These are phyloP conservation scores for Linum tenue DNA, from an alignment of 345 rosid species.

Conservation along the genomic window DNA sequence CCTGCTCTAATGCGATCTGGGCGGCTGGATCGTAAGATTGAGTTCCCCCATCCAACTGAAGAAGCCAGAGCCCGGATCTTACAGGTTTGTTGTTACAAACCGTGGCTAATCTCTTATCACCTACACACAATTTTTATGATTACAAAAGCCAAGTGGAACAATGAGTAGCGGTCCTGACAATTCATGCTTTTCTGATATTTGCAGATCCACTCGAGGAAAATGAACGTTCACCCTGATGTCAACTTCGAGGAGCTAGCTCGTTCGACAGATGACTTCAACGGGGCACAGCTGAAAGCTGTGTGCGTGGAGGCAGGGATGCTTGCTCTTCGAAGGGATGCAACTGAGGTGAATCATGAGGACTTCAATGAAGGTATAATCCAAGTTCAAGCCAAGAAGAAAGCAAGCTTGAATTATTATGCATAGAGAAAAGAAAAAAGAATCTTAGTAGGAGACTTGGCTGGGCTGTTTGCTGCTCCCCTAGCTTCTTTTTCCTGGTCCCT, in stretches of 20 bases:
- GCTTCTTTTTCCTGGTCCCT: too few relatives aligned
- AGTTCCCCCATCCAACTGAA: constrained; percentile 43
- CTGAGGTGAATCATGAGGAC: constrained; percentile 98
- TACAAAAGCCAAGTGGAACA: neutral
- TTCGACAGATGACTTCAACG: constrained; percentile 73
- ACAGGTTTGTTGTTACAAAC: constrained; percentile 36
- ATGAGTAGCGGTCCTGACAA: neutral
- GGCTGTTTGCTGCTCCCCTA: too few relatives aligned
- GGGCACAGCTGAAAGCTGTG: constrained; percentile 49
- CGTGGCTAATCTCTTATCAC: neutral
- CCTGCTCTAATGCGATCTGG: constrained; percentile 95
- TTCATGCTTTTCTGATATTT: neutral
- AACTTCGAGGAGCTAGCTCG: constrained; percentile 91
- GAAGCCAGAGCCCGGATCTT: constrained; percentile 97
- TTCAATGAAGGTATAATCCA: constrained; percentile 98
- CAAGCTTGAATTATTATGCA: constrained; percentile 80
- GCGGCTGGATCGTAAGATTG: constrained; percentile 70
- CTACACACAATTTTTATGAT: neutral
- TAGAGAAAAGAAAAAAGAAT: constrained; percentile 11
- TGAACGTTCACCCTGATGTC: too few relatives aligned
- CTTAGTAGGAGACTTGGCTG: too few relatives aligned
- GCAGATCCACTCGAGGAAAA: constrained; percentile 54
- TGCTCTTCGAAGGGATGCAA: constrained; percentile 95
- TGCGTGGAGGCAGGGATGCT: constrained; percentile 99
- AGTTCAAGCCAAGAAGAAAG: constrained; percentile 39